A percentile compares a stretch with the other conserved stretches of the same genome.
Conservation (phyloP, 2,329 filamentous ascomycete genomes). For the Remersonia thermophila region DNA sequence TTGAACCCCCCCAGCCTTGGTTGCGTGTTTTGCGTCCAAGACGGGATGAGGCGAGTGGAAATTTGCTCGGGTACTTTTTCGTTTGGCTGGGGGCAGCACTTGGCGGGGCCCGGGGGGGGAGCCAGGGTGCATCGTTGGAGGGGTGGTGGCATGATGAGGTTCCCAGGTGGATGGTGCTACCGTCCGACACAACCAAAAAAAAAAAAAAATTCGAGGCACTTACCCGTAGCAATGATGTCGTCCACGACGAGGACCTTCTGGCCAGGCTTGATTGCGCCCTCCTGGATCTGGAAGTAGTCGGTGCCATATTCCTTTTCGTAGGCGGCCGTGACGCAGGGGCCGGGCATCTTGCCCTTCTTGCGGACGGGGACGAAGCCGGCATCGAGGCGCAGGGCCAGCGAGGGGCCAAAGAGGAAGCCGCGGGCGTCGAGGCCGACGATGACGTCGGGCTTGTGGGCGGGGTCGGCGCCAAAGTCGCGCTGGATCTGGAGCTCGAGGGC, state of each 20-base stretch:
- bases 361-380: conserved; percentile 85
- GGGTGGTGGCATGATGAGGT: no score
- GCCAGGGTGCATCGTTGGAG: no score
- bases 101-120: conserved; percentile 4
- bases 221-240: conserved; percentile 97
- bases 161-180: no score
- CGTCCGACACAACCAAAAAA: conserved; percentile 1
- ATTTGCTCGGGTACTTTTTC: conserved; percentile 3
- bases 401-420: conserved; percentile 90
- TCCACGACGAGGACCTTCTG: conserved; percentile 90
- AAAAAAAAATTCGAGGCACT: conserved; percentile 25
- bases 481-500: conserved; percentile 76
- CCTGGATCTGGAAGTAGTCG: conserved; percentile 94
- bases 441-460: conserved; percentile 58
- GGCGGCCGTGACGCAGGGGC: conserved; percentile 69
- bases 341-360: conserved; percentile 92
- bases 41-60: conserved; percentile 8
- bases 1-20: no score
- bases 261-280: conserved; percentile 68
- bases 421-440: conserved; percentile 88
- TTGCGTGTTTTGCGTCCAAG: background rate
- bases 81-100: conserved; percentile 1
- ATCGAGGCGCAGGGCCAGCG: conserved; percentile 69
- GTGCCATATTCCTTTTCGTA: conserved; percentile 95
- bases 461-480: conserved; percentile 29